Evolutionary conservation across 164 flowering plant genomes (phyloP).

Genomic region (Akebia trifoliata): DNA sequence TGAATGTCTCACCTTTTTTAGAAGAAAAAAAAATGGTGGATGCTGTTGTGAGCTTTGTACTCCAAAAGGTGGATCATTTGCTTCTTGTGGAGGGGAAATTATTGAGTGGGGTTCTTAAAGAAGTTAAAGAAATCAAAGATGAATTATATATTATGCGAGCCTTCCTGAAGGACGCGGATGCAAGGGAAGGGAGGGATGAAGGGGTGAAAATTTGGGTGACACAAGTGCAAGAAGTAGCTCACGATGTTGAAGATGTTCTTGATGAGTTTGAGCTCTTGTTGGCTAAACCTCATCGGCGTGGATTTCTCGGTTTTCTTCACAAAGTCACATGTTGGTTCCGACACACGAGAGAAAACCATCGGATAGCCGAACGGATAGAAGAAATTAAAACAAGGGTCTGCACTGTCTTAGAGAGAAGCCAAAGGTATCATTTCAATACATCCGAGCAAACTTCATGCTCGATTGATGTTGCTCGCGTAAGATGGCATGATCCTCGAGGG

Average conservation of each 20-base stretch:
- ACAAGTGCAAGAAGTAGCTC: conserved; percentile 16
- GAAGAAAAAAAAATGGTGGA: conserved; percentile 12
- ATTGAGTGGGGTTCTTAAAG: too few relatives aligned
- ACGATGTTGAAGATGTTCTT: conserved; percentile 19
- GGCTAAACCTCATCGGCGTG: not conserved
- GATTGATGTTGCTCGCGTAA: not conserved
- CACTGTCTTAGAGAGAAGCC: conserved; percentile 1
- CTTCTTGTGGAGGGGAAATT: too few relatives aligned
- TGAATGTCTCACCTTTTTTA: too few relatives aligned
- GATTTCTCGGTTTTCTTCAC: too few relatives aligned
- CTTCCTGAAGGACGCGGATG: conserved; percentile 14
- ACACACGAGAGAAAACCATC: not conserved
- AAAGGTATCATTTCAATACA: not conserved
- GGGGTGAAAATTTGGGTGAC: conserved; percentile 15
- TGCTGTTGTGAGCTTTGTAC: not conserved
- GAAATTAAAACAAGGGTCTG: not conserved
- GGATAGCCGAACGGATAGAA: conserved; percentile 6
- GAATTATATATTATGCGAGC: conserved; percentile 16
- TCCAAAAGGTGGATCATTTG: not conserved
- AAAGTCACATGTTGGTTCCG: not conserved
- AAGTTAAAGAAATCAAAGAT: conserved; percentile 2
- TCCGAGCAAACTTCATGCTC: not conserved
- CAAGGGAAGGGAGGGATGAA: conserved; percentile 5
- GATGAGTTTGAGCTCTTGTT: conserved; percentile 9
- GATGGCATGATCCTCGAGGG: not conserved